Evolutionary conservation across 2,329 filamentous ascomycete genomes (phyloP).

Genomic region (Trichophyton verrucosum): DNA sequence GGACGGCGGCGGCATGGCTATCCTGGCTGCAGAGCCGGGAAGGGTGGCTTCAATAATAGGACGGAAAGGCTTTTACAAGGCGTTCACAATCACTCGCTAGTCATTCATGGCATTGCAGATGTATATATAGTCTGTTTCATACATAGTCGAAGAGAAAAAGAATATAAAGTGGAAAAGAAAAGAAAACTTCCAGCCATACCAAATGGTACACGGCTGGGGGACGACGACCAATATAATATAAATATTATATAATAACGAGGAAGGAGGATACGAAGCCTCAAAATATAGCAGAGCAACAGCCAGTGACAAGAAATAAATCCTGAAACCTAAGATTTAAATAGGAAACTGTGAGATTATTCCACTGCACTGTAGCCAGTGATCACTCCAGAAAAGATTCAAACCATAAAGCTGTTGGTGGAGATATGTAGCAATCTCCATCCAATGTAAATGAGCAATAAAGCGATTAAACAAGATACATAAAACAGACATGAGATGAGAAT

Average conservation of each 20-base stretch:
- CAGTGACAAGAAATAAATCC: background rate
- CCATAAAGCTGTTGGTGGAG: background rate
- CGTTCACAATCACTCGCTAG: background rate
- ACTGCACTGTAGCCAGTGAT: conserved; percentile 3
- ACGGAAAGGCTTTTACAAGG: background rate
- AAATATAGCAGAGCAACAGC: background rate
- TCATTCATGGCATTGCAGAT: background rate
- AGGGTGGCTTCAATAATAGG: background rate
- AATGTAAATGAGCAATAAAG: conserved; percentile 13
- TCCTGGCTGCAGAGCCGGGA: background rate
- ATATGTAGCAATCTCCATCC: conserved; percentile 3
- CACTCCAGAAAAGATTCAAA: background rate
- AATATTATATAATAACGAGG: background rate
- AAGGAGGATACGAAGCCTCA: background rate
- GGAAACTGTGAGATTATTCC: conserved; percentile 1
- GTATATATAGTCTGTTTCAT: background rate
- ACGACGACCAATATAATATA: background rate
- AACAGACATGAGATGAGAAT: conserved; percentile 17
- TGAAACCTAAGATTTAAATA: background rate
- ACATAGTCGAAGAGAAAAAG: background rate
- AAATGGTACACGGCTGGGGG: background rate
- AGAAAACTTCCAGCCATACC: background rate
- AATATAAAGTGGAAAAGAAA: background rate
- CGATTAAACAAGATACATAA: conserved; percentile 17
- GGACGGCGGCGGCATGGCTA: background rate